phyloP scores from a whole-genome alignment of 495 filamentous ascomycete genomes.

The Saxophila tyrrhenica region DNA sequence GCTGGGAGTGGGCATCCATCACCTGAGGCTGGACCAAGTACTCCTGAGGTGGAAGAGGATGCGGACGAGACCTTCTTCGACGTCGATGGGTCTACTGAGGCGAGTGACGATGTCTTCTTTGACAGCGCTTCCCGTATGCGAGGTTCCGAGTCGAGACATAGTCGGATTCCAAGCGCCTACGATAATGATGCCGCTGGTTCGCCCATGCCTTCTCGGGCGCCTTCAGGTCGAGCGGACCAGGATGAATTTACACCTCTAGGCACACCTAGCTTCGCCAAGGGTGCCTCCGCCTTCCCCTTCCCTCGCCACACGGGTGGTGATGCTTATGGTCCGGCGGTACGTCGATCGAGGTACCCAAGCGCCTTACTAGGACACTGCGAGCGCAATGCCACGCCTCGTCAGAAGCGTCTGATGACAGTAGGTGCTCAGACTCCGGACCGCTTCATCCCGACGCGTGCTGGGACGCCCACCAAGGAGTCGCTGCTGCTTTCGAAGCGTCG shows the following conservation, averaged over 20 bases:
- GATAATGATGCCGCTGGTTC: neutral
- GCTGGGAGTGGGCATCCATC: neutral
- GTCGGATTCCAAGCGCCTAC: neutral
- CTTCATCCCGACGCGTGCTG: constrained; percentile 12
- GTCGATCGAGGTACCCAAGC: neutral
- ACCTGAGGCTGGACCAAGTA: neutral
- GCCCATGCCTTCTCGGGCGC: no score
- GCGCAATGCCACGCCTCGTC: constrained; percentile 4
- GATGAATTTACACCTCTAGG: constrained; percentile 9
- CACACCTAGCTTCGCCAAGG: constrained; percentile 9
- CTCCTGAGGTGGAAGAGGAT: neutral
- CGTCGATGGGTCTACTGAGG: neutral
- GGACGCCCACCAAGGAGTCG: constrained; percentile 6
- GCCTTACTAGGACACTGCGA: constrained; percentile 4
- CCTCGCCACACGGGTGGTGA: neutral
- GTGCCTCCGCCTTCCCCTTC: constrained; percentile 4
- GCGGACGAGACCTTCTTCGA: neutral
- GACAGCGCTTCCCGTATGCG: neutral
- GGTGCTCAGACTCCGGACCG: constrained; percentile 15
- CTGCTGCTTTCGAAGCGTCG: neutral
- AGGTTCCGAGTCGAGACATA: no score
- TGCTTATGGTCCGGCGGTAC: neutral
- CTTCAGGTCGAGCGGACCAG: no score
- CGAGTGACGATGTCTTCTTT: neutral
- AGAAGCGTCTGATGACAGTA: neutral